These are phyloP conservation scores for Rhazya stricta DNA, from an alignment of 257 asterid genomes.

Conservation along the genomic window DNA sequence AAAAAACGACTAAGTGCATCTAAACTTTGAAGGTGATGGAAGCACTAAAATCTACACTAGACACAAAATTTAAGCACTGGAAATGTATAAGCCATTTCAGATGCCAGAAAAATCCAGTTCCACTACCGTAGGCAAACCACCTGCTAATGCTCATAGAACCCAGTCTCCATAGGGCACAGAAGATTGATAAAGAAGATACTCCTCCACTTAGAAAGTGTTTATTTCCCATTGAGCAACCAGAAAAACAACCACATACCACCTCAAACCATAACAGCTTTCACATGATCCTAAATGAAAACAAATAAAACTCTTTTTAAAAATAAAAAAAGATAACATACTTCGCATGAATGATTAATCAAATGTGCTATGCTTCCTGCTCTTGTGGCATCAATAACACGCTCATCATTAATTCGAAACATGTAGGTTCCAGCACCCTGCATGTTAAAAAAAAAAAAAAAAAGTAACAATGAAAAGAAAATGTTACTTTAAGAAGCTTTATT, in stretches of 20 bases:
- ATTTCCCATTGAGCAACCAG: background rate
- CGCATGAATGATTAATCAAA: constrained; percentile 96
- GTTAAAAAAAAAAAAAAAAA: constrained; percentile 16
- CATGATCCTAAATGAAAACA: constrained; percentile 1
- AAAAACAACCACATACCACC: background rate
- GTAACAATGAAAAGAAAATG: constrained; percentile 8
- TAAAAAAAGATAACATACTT: constrained; percentile 45
- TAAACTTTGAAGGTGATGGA: background rate
- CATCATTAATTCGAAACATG: constrained; percentile 90
- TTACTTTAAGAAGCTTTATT: background rate
- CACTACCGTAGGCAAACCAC: background rate
- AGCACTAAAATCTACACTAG: background rate
- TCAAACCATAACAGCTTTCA: background rate
- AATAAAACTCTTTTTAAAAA: constrained; percentile 10
- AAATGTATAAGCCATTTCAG: background rate
- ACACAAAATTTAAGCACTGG: background rate
- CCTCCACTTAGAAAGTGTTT: background rate
- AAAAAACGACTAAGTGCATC: background rate
- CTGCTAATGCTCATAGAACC: background rate
- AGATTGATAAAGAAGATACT: background rate
- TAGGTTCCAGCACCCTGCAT: constrained; percentile 99
- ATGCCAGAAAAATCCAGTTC: background rate
- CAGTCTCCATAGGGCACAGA: background rate
- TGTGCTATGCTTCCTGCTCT: constrained; percentile 97
- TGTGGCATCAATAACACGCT: constrained; percentile 94